phyloP scores from a whole-genome alignment of 192 early-diverging fungal species.

The Entomortierella beljakovae region DNA sequence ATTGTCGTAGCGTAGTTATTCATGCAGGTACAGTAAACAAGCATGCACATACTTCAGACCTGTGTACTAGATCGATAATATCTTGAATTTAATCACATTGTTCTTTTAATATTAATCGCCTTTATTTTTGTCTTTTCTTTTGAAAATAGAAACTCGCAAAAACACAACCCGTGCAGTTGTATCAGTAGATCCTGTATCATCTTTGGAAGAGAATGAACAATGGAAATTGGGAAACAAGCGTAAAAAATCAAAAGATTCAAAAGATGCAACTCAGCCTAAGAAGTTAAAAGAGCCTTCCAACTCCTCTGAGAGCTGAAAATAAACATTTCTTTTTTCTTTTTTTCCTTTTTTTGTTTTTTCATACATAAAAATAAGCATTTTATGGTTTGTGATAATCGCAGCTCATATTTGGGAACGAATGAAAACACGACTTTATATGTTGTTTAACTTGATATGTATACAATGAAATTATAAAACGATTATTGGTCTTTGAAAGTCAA shows the following conservation, averaged over 20 bases:
- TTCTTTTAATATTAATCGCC: not conserved
- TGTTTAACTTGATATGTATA: no score
- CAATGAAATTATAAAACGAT: no score
- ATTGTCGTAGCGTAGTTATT: conserved; percentile 63
- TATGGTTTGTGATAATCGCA: not conserved
- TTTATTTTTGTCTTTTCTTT: not conserved
- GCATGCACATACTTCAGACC: no score
- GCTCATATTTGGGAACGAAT: not conserved
- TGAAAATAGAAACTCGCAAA: conserved; percentile 57
- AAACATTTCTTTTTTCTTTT: conserved; percentile 2
- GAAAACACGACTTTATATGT: conserved; percentile 1
- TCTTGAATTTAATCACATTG: not conserved
- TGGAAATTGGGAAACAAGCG: conserved; percentile 59
- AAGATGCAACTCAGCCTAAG: conserved; percentile 10
- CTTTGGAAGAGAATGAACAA: conserved; percentile 47
- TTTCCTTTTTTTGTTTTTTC: not conserved
- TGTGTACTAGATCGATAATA: no score
- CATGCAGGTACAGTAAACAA: conserved; percentile 59
- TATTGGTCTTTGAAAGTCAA: no score
- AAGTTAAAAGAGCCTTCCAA: conserved; percentile 14
- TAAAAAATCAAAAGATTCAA: conserved; percentile 16
- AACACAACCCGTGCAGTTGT: conserved; percentile 61
- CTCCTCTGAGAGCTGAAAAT: conserved; percentile 1
- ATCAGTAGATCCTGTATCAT: conserved; percentile 54
- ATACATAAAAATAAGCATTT: conserved; percentile 3